A percentile compares a stretch with the other conserved stretches of the same genome.
Conservation (phyloP, 345 rosid genomes). For the Acer yangbiense region DNA sequence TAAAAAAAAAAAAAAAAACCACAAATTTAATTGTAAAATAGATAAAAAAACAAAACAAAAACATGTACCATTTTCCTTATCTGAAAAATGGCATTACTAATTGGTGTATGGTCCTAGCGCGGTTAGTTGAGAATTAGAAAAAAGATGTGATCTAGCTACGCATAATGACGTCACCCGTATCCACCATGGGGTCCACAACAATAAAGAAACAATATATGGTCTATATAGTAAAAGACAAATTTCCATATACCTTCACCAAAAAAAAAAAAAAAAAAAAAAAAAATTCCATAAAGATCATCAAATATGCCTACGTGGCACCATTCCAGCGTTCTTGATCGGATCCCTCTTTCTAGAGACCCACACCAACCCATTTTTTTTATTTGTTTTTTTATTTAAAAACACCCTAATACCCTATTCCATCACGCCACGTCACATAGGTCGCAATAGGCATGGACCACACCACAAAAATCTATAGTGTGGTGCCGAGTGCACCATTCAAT, state of each 20-base stretch:
- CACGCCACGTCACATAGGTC: background rate
- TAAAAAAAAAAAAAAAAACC: too few species aligned
- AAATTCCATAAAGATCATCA: background rate
- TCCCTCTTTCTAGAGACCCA: constrained; percentile 16
- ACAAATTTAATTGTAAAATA: too few species aligned
- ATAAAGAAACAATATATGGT: constrained; percentile 36
- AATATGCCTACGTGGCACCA: constrained; percentile 20
- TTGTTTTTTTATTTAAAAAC: too few species aligned
- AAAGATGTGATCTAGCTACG: background rate
- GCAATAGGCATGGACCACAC: constrained; percentile 9
- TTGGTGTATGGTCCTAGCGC: background rate
- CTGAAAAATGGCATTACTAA: too few species aligned
- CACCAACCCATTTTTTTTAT: background rate
- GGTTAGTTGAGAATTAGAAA: background rate
- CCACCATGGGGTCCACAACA: constrained; percentile 22
- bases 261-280: too few species aligned
- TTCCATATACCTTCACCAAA: background rate
- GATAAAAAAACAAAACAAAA: too few species aligned
- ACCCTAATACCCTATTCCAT: background rate
- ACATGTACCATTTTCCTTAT: too few species aligned
- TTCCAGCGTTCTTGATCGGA: background rate
- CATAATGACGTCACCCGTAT: constrained; percentile 35
- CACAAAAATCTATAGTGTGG: too few species aligned
- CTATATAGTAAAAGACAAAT: constrained; percentile 27
- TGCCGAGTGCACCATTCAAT: too few species aligned